These are phyloP conservation scores for Jamesozyma lodderae DNA, from an alignment of 805 yeast species.

Conservation along the genomic window DNA sequence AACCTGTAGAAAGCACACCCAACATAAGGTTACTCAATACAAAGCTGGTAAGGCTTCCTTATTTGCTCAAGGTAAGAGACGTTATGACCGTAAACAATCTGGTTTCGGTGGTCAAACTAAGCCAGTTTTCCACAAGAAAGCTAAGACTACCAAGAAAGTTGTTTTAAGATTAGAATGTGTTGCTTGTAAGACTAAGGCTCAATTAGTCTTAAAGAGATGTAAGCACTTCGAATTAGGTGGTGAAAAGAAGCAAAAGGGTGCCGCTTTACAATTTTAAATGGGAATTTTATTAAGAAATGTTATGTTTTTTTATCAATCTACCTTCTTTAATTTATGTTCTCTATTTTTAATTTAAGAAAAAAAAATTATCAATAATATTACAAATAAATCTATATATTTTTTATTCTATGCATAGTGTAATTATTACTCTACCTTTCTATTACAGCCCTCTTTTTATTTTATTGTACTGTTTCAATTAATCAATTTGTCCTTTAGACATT, in stretches of 20 bases:
- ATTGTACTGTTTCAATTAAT: too few relatives aligned
- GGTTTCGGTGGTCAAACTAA: conserved; percentile 99
- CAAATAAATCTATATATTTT: not conserved
- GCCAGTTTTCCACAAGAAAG: conserved; percentile 99
- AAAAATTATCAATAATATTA: not conserved
- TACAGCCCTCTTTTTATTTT: too few relatives aligned
- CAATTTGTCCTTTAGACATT: too few relatives aligned
- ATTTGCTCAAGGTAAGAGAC: conserved; percentile 99
- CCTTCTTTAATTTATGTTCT: not conserved
- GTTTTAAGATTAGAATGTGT: conserved; percentile 99
- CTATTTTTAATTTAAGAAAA: not conserved
- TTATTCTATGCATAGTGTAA: not conserved
- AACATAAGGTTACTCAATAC: conserved; percentile 99
- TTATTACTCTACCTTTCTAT: not conserved
- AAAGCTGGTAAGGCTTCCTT: conserved; percentile 99
- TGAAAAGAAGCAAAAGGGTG: conserved; percentile 99
- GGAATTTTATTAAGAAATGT: not conserved
- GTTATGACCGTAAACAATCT: conserved; percentile 99
- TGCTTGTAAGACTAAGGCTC: conserved; percentile 96
- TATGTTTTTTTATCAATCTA: not conserved
- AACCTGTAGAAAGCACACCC: conserved; percentile 98
- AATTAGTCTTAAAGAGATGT: conserved; percentile 97
- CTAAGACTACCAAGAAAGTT: conserved; percentile 99
- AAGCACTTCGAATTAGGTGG: conserved; percentile 99
- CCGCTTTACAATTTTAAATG: conserved; percentile 94